Evolutionary conservation across 345 rosid genomes (phyloP).

Genomic region (Salix exigua): DNA sequence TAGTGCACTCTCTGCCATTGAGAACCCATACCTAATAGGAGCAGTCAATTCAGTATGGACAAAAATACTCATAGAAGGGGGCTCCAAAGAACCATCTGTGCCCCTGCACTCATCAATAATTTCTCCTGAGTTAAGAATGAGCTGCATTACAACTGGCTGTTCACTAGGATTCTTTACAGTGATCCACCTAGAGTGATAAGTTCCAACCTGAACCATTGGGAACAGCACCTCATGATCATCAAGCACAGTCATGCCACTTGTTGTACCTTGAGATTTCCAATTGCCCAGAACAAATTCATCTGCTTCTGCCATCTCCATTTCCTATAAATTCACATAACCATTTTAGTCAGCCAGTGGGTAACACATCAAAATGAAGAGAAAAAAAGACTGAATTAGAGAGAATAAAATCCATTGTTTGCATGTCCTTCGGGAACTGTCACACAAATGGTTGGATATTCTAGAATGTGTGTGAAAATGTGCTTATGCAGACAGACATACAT

Average conservation of each 20-base stretch:
- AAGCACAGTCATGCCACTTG: conserved; percentile 48
- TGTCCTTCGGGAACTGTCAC: not conserved
- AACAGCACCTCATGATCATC: conserved; percentile 48
- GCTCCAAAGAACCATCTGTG: conserved; percentile 29
- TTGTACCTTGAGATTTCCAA: conserved; percentile 62
- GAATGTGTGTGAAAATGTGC: not conserved
- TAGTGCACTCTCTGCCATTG: conserved; percentile 41
- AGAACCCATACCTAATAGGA: conserved; percentile 45
- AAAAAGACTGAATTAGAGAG: not conserved
- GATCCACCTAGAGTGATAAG: conserved; percentile 50
- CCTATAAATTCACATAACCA: conserved; percentile 27
- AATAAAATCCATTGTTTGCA: not conserved
- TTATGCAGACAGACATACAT: not conserved
- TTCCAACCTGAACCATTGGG: conserved; percentile 48
- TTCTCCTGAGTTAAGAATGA: conserved; percentile 58
- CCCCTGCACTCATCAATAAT: conserved; percentile 51
- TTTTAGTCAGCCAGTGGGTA: conserved; percentile 2
- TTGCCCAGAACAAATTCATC: conserved; percentile 51
- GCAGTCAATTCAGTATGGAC: conserved; percentile 16
- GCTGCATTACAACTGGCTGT: conserved; percentile 66
- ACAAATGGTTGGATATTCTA: not conserved
- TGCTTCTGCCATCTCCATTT: conserved; percentile 28
- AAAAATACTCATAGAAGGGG: conserved; percentile 22
- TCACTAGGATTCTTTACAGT: conserved; percentile 63
- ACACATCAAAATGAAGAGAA: not conserved